Conservation (phyloP, 495 filamentous ascomycete genomes). For the Aspergillus kassunensis region DNA sequence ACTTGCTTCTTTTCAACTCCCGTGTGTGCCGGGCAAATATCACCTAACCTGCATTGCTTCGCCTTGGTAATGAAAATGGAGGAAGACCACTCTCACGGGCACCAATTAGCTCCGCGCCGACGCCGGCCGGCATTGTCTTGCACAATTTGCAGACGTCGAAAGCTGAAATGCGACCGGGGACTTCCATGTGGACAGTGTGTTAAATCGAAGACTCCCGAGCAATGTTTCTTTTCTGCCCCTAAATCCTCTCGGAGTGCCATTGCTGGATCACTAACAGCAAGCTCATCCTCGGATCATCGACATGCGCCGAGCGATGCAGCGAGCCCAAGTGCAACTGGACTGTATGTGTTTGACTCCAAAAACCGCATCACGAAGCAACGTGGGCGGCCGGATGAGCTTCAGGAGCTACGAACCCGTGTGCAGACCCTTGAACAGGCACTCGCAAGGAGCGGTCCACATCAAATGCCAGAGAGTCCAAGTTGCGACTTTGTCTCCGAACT, state of each 20-base stretch:
- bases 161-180: slow-evolving; percentile 66
- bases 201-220: slow-evolving; percentile 41
- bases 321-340: slow-evolving; percentile 21
- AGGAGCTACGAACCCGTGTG: slow-evolving; percentile 31
- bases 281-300: slow-evolving; percentile 13
- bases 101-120: slow-evolving; percentile 26
- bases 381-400: slow-evolving; percentile 28
- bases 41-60: neutral
- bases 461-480: slow-evolving; percentile 28
- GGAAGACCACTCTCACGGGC: slow-evolving; percentile 9
- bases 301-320: slow-evolving; percentile 14
- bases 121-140: slow-evolving; percentile 40
- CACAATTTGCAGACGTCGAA: slow-evolving; percentile 57
- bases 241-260: slow-evolving; percentile 15
- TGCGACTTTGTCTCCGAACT: slow-evolving; percentile 24
- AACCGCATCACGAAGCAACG: slow-evolving; percentile 30
- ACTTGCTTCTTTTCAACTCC: neutral
- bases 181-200: slow-evolving; percentile 64
- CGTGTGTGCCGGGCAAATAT: neutral
- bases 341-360: slow-evolving; percentile 41
- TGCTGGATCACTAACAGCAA: slow-evolving; percentile 12
- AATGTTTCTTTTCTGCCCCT: slow-evolving; percentile 32
- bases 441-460: slow-evolving; percentile 18
- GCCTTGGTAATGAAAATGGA: neutral
- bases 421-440: slow-evolving; percentile 30